Base-by-base conservation (phyloP, 2,329 filamentous ascomycete genomes). In the Pseudogymnoascus sp. region DNA sequence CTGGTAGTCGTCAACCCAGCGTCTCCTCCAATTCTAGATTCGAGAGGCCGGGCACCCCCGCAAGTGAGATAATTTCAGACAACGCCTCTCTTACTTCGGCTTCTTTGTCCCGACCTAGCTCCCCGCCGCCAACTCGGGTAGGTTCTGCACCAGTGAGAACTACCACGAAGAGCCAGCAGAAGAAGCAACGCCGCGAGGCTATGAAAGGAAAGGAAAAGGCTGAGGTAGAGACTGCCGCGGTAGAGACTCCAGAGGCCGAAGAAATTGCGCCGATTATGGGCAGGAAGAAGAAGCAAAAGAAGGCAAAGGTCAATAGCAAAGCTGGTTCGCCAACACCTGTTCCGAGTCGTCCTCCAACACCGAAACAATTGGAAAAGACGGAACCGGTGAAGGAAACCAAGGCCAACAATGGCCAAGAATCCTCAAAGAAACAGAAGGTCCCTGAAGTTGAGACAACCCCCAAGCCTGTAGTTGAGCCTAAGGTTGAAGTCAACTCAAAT, bases 271-370 rank as follows among this genome's bases (percentile, higher is more conserved):
- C 90, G 0, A 88, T 95, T 40, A 73, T 91, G 58, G 88, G 88
- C 35, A 84, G 90, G 60, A 92, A 92, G 79, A 93, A 91, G 79
- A 94, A 93, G 76, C 84, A 89, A 72, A 92, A 89, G 79, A 93
- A 91, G 75, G 85, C 88, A 68, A 87, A 84, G 68, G 69, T 67
- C 5, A 75, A 74, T 68, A 71, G 64, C 55, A 65, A 66, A 36
- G 63, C 65, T 37, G 66, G 66, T 58, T 67, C 63, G 13, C 69
- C 70, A 59, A 70, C 70, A 9, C 69, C 71, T 18, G 58, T 33
- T 40, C 63, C 61, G 40, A 71, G 68, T 58, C 65, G 67, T 45
- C 68, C 72, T 25, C 58, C 64, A 40, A 67, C 72, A 27, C 68
- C 69, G 45, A 48, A 37, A 15, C 21, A 45, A 52, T 52, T 37